Evolutionary conservation across 345 rosid genomes (phyloP), one percentile per base, ranked within the genome.

Genomic region (Durio zibethinus): DNA sequence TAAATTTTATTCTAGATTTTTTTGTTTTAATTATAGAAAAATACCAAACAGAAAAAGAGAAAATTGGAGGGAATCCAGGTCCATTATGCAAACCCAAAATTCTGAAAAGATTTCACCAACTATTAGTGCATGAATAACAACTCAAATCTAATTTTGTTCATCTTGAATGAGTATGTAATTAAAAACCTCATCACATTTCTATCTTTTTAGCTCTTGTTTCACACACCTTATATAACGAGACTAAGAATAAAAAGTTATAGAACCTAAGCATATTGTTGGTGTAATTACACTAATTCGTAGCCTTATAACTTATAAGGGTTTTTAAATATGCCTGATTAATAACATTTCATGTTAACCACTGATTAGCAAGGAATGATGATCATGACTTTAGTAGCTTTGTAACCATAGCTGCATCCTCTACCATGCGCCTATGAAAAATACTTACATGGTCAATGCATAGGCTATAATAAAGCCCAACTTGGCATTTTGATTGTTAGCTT

Each of bases 321-420:
- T 53, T 1, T n/a, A 7, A 20, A 7, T 10, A 56, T 56, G 61
- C 61, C 43, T 64, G 31, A 33, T 16, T 62, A 23, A 43, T 64
- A 63, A 35, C 14, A 33, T 3, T 43, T 63, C 43, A 63, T 45
- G 7, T 11, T 35, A 67, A 36, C 48, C 3, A 7, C 31, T 31
- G 12, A 65, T 10, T 20, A 31, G 54, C 85, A 95, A 97, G 99
- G 99, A 67, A 93, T 93, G 97, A 7, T 80, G 71, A 80, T 64
- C 0, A 40, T 93, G 77, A 95, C 98, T 1, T 82, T 89, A 29
- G 90, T 94, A 11, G 92, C 99, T 31, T 78, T 93, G 90, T 23
- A 88, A 29, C 93, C 91, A 7, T n/a, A 61, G n/a, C 86, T 95
- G 36, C 98, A 84, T 36, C 97, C 99, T 40, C 85, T 89, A 1